Evolutionary conservation across 495 filamentous ascomycete genomes (phyloP).

Genomic region (Hypoxylon crocopeplum): DNA sequence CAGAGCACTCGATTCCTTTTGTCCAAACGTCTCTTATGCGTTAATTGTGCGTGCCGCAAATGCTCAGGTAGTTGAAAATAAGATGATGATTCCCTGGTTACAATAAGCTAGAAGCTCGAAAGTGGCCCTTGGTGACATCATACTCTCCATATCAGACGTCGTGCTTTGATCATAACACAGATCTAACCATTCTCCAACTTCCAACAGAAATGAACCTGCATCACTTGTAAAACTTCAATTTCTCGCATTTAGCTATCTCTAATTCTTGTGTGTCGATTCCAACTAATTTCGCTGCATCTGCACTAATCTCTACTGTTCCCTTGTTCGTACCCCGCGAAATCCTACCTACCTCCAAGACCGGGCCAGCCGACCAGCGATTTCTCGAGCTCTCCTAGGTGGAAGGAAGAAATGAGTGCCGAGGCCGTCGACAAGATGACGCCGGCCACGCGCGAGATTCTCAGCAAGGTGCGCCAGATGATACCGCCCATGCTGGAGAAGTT

Average conservation of each 20-base stretch:
- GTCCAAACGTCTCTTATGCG: constrained; percentile 25
- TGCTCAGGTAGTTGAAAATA: neutral
- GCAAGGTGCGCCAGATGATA: constrained; percentile 86
- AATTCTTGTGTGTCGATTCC: too few species aligned
- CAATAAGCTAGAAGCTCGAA: constrained; percentile 5
- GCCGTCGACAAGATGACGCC: constrained; percentile 47
- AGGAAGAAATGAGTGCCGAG: constrained; percentile 33
- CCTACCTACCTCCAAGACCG: neutral
- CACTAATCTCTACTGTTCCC: too few species aligned
- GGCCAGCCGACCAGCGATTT: neutral
- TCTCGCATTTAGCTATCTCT: too few species aligned
- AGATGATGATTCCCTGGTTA: constrained; percentile 5
- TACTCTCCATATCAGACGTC: constrained; percentile 21
- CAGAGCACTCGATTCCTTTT: constrained; percentile 60
- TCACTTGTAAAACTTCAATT: neutral
- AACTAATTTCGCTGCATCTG: too few species aligned
- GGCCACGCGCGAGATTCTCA: constrained; percentile 68
- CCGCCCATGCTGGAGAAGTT: constrained; percentile 95
- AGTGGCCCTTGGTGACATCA: constrained; percentile 35
- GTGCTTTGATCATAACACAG: constrained; percentile 16
- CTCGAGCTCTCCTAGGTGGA: neutral
- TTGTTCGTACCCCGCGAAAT: too few species aligned
- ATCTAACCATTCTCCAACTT: constrained; percentile 13
- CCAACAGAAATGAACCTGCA: neutral
- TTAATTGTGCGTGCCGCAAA: neutral